These are phyloP conservation scores for Chiua virens DNA, from an alignment of 768 basidiomycete genomes.

Conservation along the genomic window DNA sequence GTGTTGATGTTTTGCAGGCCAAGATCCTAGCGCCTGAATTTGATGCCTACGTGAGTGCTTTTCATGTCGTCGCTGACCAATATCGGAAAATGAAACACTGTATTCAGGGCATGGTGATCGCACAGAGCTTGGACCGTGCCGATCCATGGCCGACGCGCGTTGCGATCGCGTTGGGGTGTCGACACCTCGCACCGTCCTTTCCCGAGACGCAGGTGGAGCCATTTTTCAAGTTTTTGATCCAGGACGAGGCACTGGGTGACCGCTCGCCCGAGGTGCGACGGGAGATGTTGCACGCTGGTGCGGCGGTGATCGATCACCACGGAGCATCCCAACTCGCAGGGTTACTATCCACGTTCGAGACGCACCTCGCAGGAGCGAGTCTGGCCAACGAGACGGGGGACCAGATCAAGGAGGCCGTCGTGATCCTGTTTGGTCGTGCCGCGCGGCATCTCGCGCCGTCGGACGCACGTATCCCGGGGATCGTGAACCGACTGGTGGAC, in stretches of 20 bases:
- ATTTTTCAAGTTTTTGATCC: slow-evolving; percentile 85
- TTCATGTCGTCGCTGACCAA: background rate
- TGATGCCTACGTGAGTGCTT: slow-evolving; percentile 78
- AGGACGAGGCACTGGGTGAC: slow-evolving; percentile 88
- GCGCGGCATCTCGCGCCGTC: slow-evolving; percentile 81
- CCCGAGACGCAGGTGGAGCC: slow-evolving; percentile 56
- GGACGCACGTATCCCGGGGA: slow-evolving; percentile 74
- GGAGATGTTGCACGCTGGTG: slow-evolving; percentile 86
- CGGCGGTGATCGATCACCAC: slow-evolving; percentile 77
- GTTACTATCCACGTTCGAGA: slow-evolving; percentile 82
- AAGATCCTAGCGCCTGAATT: slow-evolving; percentile 89
- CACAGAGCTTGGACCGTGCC: slow-evolving; percentile 76
- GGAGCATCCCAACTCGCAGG: slow-evolving; percentile 69
- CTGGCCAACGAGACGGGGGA: slow-evolving; percentile 74
- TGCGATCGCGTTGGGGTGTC: slow-evolving; percentile 69
- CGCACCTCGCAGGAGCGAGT: slow-evolving; percentile 55
- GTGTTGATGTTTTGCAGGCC: slow-evolving; percentile 44
- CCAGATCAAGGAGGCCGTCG: slow-evolving; percentile 90
- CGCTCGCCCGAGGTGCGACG: slow-evolving; percentile 75
- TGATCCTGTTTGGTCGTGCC: slow-evolving; percentile 91
- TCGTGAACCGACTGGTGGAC: slow-evolving; percentile 83
- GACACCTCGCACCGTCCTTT: slow-evolving; percentile 65
- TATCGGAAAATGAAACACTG: background rate
- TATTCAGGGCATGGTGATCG: slow-evolving; percentile 86
- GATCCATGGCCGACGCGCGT: slow-evolving; percentile 89